Evolutionary conservation across 2,329 filamentous ascomycete genomes (phyloP), one percentile per base, ranked within the genome.

Genomic region (Dothistroma septosporum): DNA sequence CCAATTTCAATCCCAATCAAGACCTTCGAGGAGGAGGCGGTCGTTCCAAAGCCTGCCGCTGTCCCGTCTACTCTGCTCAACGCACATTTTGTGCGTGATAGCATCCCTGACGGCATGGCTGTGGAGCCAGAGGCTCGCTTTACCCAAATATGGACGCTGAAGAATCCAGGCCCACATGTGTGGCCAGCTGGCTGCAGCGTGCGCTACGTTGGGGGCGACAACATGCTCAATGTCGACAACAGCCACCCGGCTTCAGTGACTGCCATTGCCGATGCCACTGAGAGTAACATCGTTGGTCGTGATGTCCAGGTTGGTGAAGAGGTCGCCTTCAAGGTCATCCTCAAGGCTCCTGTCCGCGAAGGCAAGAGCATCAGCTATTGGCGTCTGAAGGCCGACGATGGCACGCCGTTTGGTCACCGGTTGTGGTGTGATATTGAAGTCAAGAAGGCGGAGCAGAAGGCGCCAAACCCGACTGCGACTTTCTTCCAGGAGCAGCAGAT

Each of bases 341-440:
- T 99, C 75, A 91, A 91, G 75, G 90, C 91, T 19, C 92, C 93
- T 16, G 77, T 80, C 56, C 89, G 89, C 53, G 78, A 85, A 58
- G 92, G 93, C 58, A 90, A 88, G 75, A 83, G 87, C 61, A 94
- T 96, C 71, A 97, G 94, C 1, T 97, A 97, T 83, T 99, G 94
- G 94, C 92, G 93, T 64, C 80, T 99, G 66, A 95, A 92, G 69
- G 87, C 90, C 61, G 82, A 86, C 8, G 87, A 91, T 60, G 92
- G 92, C 24, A 80, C 83, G 65, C 89, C 91, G 66, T 97, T 97
- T 66, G 94, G 94, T 44, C 90, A 97, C 78, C 90, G 92, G 71
- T 82, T 99, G 53, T 99, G 93, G 93, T 97, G 93, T 73, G 92
- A 97, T 67, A 85, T 99, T 64, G 84, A 85, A 55, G 91, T 97